Conservation (phyloP, 2,329 filamentous ascomycete genomes). For the Colletotrichum gigasporum region DNA sequence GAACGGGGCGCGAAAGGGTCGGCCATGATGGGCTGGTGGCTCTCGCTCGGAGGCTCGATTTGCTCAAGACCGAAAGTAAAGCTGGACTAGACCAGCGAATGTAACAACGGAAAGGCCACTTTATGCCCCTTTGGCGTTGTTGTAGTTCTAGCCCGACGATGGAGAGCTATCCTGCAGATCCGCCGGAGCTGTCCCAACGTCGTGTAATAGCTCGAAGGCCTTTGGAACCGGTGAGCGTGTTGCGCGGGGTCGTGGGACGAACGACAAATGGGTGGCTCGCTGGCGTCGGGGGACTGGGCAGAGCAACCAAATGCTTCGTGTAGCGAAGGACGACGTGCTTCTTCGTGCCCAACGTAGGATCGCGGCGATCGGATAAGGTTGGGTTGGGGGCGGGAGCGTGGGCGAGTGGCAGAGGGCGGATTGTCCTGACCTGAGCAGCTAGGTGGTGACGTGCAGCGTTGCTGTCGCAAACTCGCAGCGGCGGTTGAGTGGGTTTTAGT, state of each 20-base stretch:
- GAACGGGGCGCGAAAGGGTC: constrained; percentile 75
- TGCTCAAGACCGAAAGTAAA: neutral
- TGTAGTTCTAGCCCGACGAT: neutral
- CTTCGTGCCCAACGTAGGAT: neutral
- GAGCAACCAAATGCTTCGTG: neutral
- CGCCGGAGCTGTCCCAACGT: neutral
- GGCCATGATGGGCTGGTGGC: constrained; percentile 57
- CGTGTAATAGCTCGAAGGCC: neutral
- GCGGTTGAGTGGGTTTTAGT: constrained; percentile 11
- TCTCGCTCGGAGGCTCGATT: neutral
- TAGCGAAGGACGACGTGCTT: neutral
- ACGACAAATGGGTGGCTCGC: neutral
- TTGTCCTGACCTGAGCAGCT: neutral
- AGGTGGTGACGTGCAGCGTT: neutral
- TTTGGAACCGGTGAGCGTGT: neutral
- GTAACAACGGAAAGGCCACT: neutral
- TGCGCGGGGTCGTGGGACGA: neutral
- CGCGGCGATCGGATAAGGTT: constrained; percentile 12
- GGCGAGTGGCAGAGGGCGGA: neutral
- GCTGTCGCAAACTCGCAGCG: constrained; percentile 2
- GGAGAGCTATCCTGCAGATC: neutral
- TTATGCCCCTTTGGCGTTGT: neutral
- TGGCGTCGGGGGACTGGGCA: neutral
- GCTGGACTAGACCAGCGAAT: constrained; percentile 12
- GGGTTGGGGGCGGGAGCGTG: neutral